Percentiles rank a stretch among this genome's conserved stretches.
phyloP scores from a whole-genome alignment of 2,329 filamentous ascomycete genomes.

The Bipolaris oryzae region DNA sequence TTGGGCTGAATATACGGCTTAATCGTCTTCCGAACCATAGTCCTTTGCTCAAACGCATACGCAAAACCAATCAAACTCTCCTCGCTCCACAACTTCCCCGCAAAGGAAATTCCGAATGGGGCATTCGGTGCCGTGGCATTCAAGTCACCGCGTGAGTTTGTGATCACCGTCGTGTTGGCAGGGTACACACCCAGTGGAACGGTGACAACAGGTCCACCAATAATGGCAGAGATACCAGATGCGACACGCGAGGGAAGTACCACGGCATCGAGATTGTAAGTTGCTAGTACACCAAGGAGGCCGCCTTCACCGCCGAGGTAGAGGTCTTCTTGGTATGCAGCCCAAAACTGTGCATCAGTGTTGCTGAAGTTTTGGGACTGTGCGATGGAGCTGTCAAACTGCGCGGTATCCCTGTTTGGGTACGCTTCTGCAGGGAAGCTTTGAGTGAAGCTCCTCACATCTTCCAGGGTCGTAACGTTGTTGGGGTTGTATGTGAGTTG shows the following conservation, averaged over 20 bases:
- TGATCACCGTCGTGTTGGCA: constrained; percentile 53
- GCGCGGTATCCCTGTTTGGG: constrained; percentile 63
- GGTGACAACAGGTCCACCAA: constrained; percentile 66
- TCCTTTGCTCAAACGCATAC: constrained; percentile 72
- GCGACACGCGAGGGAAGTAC: constrained; percentile 63
- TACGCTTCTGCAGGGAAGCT: constrained; percentile 61
- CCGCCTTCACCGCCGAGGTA: constrained; percentile 65
- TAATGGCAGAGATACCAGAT: constrained; percentile 58
- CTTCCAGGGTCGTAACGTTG: constrained; percentile 58
- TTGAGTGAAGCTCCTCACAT: constrained; percentile 63
- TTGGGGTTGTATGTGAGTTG: constrained; percentile 64
- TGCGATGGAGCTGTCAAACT: constrained; percentile 62
- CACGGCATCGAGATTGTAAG: constrained; percentile 65
- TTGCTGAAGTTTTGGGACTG: constrained; percentile 59
- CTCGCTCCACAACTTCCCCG: constrained; percentile 67
- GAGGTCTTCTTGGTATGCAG: constrained; percentile 59
- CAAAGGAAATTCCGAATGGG: constrained; percentile 67
- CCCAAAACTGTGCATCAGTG: constrained; percentile 63
- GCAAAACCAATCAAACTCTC: constrained; percentile 67
- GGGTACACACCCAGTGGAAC: constrained; percentile 67
- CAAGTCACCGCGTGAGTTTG: constrained; percentile 58
- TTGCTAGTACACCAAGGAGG: constrained; percentile 64
- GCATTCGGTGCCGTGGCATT: constrained; percentile 61
- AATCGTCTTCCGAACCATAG: constrained; percentile 54
- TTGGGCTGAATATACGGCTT: constrained; percentile 57